Evolutionary conservation across 495 filamentous ascomycete species (phyloP).

Genomic region (Penicillium steckii): DNA sequence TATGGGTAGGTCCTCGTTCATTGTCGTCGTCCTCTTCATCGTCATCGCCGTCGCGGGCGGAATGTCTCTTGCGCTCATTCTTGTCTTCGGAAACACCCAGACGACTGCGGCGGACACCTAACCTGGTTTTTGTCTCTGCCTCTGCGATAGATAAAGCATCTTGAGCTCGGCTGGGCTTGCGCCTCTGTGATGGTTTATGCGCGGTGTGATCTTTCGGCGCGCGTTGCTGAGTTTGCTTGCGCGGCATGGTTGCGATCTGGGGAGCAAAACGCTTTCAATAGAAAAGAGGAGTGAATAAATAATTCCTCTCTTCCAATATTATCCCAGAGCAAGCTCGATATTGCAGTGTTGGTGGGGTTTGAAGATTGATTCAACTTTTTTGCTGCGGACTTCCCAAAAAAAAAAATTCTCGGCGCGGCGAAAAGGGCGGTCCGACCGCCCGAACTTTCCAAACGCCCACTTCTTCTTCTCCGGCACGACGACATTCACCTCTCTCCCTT

Average conservation of each 20-base stretch:
- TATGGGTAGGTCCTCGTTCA: conserved; percentile 47
- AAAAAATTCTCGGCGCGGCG: conserved; percentile 44
- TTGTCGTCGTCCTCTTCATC: conserved; percentile 53
- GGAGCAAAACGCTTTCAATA: not conserved
- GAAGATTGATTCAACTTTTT: conserved; percentile 27
- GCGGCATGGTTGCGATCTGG: conserved; percentile 55
- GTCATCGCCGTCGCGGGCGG: conserved; percentile 30
- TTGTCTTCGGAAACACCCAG: conserved; percentile 57
- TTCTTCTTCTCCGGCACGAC: conserved; percentile 3
- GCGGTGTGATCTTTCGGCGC: conserved; percentile 50
- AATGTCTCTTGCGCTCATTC: conserved; percentile 43
- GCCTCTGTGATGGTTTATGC: conserved; percentile 43
- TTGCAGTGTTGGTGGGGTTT: conserved; percentile 18
- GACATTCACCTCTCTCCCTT: not conserved
- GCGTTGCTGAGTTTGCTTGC: conserved; percentile 55
- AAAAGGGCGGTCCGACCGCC: conserved; percentile 33
- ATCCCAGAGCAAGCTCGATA: not conserved
- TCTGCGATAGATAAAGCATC: conserved; percentile 86
- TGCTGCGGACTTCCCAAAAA: conserved; percentile 30
- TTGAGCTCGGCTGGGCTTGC: conserved; percentile 58
- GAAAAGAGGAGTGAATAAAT: not conserved
- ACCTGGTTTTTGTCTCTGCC: conserved; percentile 50
- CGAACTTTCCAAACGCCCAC: conserved; percentile 20
- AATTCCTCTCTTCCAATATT: not conserved
- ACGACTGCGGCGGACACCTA: conserved; percentile 54